A percentile compares a stretch with the other conserved stretches of the same genome.
phyloP scores from a whole-genome alignment of 805 yeast species.

The Phaffomyces opuntiae region DNA sequence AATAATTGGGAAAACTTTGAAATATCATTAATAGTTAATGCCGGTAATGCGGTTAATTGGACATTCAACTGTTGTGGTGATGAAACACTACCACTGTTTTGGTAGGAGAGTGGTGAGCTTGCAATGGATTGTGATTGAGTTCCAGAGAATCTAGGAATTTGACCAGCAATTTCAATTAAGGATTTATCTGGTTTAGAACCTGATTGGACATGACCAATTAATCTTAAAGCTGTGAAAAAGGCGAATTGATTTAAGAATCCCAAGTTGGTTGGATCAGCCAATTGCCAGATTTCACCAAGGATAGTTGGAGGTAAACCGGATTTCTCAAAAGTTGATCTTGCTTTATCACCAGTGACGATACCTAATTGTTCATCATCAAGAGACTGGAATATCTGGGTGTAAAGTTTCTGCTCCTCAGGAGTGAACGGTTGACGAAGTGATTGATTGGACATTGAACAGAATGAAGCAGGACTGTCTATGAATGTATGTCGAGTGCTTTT shows the following conservation, averaged over 20 bases:
- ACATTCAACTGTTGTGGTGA: constrained; percentile 19
- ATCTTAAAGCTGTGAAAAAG: constrained; percentile 79
- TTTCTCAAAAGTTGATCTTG: constrained; percentile 76
- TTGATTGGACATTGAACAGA: background rate
- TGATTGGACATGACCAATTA: constrained; percentile 80
- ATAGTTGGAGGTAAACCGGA: constrained; percentile 73
- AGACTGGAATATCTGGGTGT: constrained; percentile 67
- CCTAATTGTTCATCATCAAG: constrained; percentile 78
- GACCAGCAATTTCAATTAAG: constrained; percentile 53
- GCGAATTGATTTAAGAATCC: constrained; percentile 80
- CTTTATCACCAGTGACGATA: constrained; percentile 79
- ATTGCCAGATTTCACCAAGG: constrained; percentile 89
- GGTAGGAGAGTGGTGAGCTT: constrained; percentile 18
- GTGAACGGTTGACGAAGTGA: constrained; percentile 35
- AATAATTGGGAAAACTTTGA: constrained; percentile 65
- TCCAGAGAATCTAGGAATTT: constrained; percentile 52
- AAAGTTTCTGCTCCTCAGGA: constrained; percentile 69
- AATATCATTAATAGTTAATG: constrained; percentile 50
- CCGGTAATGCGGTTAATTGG: constrained; percentile 35
- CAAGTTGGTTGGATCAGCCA: constrained; percentile 82
- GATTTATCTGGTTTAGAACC: constrained; percentile 53
- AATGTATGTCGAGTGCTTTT: too few relatives aligned
- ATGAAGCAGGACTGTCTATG: background rate
- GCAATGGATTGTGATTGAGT: background rate
- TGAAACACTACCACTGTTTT: constrained; percentile 23